Percentiles rank a stretch among this genome's conserved stretches.
phyloP scores from a whole-genome alignment of 1,284 basidiomycete genomes.

The Leccinum subfulvum region DNA sequence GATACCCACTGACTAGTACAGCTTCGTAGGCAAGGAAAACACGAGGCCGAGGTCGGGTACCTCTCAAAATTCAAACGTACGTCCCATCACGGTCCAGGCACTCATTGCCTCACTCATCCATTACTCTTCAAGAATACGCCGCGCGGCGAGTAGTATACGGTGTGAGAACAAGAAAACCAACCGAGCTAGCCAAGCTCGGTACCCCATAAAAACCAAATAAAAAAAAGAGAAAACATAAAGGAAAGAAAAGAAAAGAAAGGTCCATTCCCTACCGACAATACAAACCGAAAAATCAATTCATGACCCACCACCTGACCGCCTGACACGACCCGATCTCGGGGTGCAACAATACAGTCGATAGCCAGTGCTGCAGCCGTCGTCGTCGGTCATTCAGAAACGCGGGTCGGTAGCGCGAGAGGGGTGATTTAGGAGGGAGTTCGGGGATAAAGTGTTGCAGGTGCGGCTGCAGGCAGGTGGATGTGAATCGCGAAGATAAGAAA shows the following conservation, averaged over 20 bases:
- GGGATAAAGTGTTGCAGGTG: slow-evolving; percentile 54
- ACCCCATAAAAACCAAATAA: background rate
- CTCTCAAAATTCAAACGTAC: background rate
- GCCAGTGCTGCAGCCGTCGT: slow-evolving; percentile 64
- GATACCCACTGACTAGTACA: too few species aligned
- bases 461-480: slow-evolving; percentile 29
- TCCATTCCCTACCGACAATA: background rate
- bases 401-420: slow-evolving; percentile 63
- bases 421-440: slow-evolving; percentile 66
- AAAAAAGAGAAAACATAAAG: background rate
- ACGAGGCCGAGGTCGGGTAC: background rate
- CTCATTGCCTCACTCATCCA: too few species aligned
- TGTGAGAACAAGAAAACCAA: background rate
- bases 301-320: slow-evolving; percentile 65
- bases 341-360: slow-evolving; percentile 63
- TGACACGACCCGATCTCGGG: slow-evolving; percentile 68
- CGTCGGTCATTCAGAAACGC: slow-evolving; percentile 72
- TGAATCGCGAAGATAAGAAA: background rate
- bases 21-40: background rate
- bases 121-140: background rate
- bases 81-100: background rate
- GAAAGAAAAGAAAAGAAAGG: background rate
- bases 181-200: background rate
- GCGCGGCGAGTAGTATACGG: background rate
- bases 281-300: slow-evolving; percentile 38